phyloP scores from a whole-genome alignment of 192 early-diverging fungal genomes.

The Phycomyces blakesleeanus region DNA sequence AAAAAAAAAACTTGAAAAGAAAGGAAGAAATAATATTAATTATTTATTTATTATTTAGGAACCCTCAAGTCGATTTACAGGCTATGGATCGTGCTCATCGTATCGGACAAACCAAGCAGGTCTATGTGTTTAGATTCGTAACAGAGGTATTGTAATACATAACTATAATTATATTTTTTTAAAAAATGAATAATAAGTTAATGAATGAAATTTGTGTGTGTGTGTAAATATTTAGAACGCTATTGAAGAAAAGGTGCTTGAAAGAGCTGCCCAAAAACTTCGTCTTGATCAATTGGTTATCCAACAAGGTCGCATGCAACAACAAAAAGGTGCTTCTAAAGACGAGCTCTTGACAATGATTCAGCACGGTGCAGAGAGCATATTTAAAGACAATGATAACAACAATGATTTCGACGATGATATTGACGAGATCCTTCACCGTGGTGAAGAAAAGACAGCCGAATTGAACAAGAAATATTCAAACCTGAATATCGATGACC shows the following conservation, averaged over 20 bases:
- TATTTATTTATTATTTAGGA: slow-evolving; percentile 35
- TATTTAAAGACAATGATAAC: slow-evolving; percentile 65
- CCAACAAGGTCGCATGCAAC: slow-evolving; percentile 88
- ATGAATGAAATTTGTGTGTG: no score
- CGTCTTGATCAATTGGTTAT: slow-evolving; percentile 97
- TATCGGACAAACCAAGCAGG: slow-evolving; percentile 98
- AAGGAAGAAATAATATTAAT: no score
- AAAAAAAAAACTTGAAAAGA: no score
- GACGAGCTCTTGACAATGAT: slow-evolving; percentile 95
- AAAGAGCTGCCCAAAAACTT: slow-evolving; percentile 95
- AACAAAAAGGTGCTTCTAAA: slow-evolving; percentile 68
- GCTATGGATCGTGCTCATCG: slow-evolving; percentile 98
- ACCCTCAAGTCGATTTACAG: slow-evolving; percentile 86
- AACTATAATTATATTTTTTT: no score
- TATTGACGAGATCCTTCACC: slow-evolving; percentile 78
- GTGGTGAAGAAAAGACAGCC: slow-evolving; percentile 83
- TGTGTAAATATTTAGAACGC: no score
- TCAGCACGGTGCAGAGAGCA: slow-evolving; percentile 88
- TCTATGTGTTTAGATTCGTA: slow-evolving; percentile 93
- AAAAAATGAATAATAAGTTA: no score
- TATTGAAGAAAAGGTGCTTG: slow-evolving; percentile 96
- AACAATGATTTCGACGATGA: slow-evolving; percentile 58
- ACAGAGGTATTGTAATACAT: slow-evolving; percentile 66
- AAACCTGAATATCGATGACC: slow-evolving; percentile 87
- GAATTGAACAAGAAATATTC: slow-evolving; percentile 89